Evolutionary conservation across 495 filamentous ascomycete species (phyloP).

Genomic region (Schizothecium vesticola): DNA sequence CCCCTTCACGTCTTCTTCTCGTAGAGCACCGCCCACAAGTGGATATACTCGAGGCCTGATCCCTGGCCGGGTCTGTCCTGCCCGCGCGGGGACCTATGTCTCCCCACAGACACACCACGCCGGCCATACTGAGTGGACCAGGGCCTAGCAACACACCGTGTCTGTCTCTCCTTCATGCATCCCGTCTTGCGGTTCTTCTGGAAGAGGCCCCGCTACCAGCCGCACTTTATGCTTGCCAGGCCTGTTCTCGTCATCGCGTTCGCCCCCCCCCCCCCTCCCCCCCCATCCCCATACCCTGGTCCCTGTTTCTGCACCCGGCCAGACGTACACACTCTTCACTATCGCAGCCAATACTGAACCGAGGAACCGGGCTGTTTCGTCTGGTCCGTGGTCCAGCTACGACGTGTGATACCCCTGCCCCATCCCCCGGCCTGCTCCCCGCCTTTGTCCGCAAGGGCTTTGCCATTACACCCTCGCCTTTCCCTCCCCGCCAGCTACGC

Average conservation of each 20-base stretch:
- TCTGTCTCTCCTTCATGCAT: constrained; percentile 20
- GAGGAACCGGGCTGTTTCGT: constrained; percentile 44
- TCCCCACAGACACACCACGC: constrained; percentile 10
- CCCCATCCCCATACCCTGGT: constrained; percentile 20
- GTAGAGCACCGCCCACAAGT: neutral
- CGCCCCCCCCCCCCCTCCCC: constrained; percentile 13
- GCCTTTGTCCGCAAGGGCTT: constrained; percentile 8
- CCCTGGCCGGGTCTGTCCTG: constrained; percentile 22
- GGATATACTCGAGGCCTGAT: constrained; percentile 11
- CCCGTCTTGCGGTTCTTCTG: constrained; percentile 19
- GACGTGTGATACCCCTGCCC: constrained; percentile 20
- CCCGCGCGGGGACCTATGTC: constrained; percentile 20
- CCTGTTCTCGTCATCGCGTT: constrained; percentile 4
- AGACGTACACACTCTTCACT: neutral
- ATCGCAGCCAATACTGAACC: constrained; percentile 22
- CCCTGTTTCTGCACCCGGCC: constrained; percentile 37
- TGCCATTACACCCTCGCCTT: constrained; percentile 25
- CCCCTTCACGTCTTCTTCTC: neutral
- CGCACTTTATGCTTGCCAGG: constrained; percentile 1
- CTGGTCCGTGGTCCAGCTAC: constrained; percentile 35
- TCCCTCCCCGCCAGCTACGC: constrained; percentile 19
- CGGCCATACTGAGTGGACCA: constrained; percentile 8
- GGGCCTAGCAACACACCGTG: constrained; percentile 11
- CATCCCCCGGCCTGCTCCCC: constrained; percentile 1
- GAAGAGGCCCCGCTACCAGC: constrained; percentile 18